Evolutionary conservation across 148 eudicot genomes (phyloP).

Genomic region (Amaranthus cruentus): DNA sequence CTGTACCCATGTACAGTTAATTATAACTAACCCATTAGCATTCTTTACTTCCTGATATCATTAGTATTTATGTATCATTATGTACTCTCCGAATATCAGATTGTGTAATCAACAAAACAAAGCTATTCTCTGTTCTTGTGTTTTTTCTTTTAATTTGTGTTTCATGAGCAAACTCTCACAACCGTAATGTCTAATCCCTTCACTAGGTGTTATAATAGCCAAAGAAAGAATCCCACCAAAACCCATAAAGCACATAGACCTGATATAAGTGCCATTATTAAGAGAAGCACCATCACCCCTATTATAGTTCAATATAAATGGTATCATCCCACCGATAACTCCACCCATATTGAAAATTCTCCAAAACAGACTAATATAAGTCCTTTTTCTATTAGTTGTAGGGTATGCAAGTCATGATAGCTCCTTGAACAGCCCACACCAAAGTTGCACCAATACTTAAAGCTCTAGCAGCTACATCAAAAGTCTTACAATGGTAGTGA

Average conservation of each 20-base stretch:
- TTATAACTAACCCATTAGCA: no score
- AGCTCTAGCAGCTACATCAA: slow-evolving; percentile 66
- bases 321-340: slow-evolving; percentile 87
- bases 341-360: slow-evolving; percentile 89
- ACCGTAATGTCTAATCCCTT: slow-evolving; percentile 76
- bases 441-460: slow-evolving; percentile 84
- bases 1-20: no score
- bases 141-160: no score
- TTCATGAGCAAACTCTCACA: slow-evolving; percentile 27
- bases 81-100: no score
- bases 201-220: slow-evolving; percentile 59
- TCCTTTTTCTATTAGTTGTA: slow-evolving; percentile 54
- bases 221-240: slow-evolving; percentile 56
- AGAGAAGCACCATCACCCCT: slow-evolving; percentile 61
- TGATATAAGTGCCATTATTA: slow-evolving; percentile 85
- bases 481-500: slow-evolving; percentile 51
- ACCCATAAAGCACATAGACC: slow-evolving; percentile 84
- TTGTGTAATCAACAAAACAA: no score
- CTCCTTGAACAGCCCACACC: slow-evolving; percentile 93
- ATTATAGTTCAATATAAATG: slow-evolving; percentile 57
- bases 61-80: no score
- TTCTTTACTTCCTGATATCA: no score
- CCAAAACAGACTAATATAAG: slow-evolving; percentile 81
- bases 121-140: no score
- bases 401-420: slow-evolving; percentile 92